These are phyloP conservation scores for Phialophora chinensis DNA, from an alignment of 2,329 filamentous ascomycete genomes.

Conservation along the genomic window DNA sequence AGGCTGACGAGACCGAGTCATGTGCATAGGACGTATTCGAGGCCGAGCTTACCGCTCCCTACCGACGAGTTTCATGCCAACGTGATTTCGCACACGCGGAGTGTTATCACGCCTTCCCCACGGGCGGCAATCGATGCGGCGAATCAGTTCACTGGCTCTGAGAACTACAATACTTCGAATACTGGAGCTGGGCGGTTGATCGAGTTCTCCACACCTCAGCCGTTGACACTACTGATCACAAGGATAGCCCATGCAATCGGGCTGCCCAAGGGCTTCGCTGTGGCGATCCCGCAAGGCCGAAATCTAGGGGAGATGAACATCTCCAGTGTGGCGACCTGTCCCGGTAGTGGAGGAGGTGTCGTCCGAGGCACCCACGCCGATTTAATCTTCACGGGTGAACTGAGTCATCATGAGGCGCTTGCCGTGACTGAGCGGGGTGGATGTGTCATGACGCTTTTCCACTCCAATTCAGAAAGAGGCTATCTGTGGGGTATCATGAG, in stretches of 20 bases:
- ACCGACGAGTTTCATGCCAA: constrained; percentile 44
- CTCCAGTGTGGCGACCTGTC: constrained; percentile 79
- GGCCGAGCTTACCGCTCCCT: constrained; percentile 48
- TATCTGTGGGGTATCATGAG: constrained; percentile 77
- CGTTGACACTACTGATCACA: constrained; percentile 64
- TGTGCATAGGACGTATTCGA: constrained; percentile 46
- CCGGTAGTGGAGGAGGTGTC: constrained; percentile 78
- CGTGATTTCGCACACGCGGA: constrained; percentile 57
- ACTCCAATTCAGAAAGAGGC: constrained; percentile 88
- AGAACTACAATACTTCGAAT: constrained; percentile 46
- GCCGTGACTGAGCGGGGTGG: constrained; percentile 82
- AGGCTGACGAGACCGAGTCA: constrained; percentile 25
- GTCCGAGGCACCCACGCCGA: constrained; percentile 65
- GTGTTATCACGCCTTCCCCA: constrained; percentile 59
- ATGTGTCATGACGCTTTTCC: constrained; percentile 83
- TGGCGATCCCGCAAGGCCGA: constrained; percentile 67
- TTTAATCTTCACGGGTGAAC: constrained; percentile 86
- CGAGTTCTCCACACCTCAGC: constrained; percentile 59
- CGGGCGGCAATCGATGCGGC: constrained; percentile 44
- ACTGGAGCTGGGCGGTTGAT: constrained; percentile 69
- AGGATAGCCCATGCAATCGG: constrained; percentile 68
- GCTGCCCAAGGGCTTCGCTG: constrained; percentile 68
- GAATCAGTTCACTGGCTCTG: constrained; percentile 40
- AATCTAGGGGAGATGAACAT: constrained; percentile 63
- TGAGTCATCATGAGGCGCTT: constrained; percentile 91